phyloP scores from a whole-genome alignment of 2,329 filamentous ascomycete species.

The Rutstroemia sp. region DNA sequence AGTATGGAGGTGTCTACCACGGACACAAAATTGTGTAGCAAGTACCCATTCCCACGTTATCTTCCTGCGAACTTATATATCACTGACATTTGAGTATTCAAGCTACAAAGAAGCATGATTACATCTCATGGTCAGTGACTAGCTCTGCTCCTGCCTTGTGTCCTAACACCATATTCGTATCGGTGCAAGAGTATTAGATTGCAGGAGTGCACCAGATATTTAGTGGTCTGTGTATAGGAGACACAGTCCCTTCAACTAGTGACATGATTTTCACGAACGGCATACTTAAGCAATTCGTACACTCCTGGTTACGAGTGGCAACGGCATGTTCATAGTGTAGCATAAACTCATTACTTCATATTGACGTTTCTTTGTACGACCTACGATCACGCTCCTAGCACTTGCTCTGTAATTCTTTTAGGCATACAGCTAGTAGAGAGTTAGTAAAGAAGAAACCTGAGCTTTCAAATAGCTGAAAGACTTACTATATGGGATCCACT shows the following conservation, averaged over 20 bases:
- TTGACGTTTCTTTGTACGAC: background rate
- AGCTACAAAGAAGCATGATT: conserved; percentile 23
- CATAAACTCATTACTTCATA: background rate
- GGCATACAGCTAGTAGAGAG: conserved; percentile 55
- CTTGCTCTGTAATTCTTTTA: conserved; percentile 53
- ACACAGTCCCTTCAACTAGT: background rate
- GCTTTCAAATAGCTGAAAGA: background rate
- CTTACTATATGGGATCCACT: conserved; percentile 82
- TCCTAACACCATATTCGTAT: conserved; percentile 49
- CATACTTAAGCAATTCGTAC: background rate
- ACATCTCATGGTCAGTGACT: conserved; percentile 33
- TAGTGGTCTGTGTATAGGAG: background rate
- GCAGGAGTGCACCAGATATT: conserved; percentile 43
- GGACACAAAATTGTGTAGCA: background rate
- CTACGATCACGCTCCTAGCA: conserved; percentile 38
- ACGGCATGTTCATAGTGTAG: background rate
- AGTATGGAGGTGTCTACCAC: background rate
- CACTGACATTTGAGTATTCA: conserved; percentile 18
- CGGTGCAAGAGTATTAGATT: conserved; percentile 62
- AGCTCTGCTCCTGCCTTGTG: conserved; percentile 64
- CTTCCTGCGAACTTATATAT: conserved; percentile 1
- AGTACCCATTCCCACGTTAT: background rate
- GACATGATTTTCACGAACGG: background rate
- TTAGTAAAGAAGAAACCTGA: conserved; percentile 11
- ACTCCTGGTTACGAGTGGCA: background rate